These are phyloP conservation scores for Croton laevigatus DNA, from an alignment of 441 rosid genomes.

Conservation along the genomic window DNA sequence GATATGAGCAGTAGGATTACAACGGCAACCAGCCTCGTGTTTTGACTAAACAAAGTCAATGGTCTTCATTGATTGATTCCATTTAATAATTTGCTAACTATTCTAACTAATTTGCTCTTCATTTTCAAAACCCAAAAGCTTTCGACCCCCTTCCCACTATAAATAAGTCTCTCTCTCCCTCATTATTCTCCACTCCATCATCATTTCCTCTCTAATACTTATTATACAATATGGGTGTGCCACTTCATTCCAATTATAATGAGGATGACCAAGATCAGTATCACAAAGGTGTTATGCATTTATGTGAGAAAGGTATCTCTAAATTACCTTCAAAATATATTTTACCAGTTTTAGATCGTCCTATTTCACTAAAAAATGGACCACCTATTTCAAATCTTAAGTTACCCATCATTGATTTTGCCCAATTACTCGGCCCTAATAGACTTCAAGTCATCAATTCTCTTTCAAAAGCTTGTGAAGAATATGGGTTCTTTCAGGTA, in stretches of 20 bases:
- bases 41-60: background rate
- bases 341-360: constrained; percentile 28
- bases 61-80: background rate
- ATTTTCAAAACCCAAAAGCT: background rate
- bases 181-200: background rate
- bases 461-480: constrained; percentile 35
- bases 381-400: constrained; percentile 4
- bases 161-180: background rate
- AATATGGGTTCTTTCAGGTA: constrained; percentile 41
- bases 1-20: too few species aligned
- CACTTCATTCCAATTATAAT: background rate
- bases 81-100: background rate
- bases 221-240: constrained; percentile 18
- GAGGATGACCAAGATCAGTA: constrained; percentile 5
- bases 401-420: constrained; percentile 35
- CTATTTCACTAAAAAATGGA: background rate
- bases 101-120: background rate
- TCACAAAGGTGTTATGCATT: constrained; percentile 32
- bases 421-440: constrained; percentile 24
- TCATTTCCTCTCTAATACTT: constrained; percentile 1
- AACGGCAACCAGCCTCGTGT: background rate
- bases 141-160: background rate
- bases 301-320: constrained; percentile 25
- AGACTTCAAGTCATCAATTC: constrained; percentile 24
- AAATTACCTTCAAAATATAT: constrained; percentile 32